Percentiles rank a stretch among this genome's conserved stretches.
Conservation (phyloP, 1,284 basidiomycete genomes). For the Sanguinoderma infundibulare region DNA sequence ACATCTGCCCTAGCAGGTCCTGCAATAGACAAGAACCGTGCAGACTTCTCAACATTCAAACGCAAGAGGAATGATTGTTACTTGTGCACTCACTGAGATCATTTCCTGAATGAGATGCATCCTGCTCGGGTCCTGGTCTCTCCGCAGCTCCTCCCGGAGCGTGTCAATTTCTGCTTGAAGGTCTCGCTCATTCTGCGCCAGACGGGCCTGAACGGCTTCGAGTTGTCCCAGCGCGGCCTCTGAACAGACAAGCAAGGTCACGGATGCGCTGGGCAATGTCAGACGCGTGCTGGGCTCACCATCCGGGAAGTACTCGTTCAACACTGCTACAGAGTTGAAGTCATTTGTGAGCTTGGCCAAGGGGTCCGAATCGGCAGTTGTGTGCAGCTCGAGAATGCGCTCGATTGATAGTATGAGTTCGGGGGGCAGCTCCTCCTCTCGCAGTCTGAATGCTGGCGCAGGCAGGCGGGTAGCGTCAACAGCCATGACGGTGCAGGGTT, state of each 20-base stretch:
- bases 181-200: constrained; percentile 62
- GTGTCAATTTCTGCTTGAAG: constrained; percentile 76
- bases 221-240: constrained; percentile 71
- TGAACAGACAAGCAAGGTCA: constrained; percentile 31
- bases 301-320: constrained; percentile 79
- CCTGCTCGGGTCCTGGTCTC: constrained; percentile 80
- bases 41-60: constrained; percentile 4
- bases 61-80: background rate
- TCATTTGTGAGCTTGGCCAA: constrained; percentile 61
- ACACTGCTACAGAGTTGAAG: constrained; percentile 60
- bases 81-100: constrained; percentile 72
- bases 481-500: constrained; percentile 5
- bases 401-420: constrained; percentile 73
- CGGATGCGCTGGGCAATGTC: constrained; percentile 4
- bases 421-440: constrained; percentile 57
- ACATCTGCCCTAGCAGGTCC: constrained; percentile 94
- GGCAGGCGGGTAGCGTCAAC: constrained; percentile 14
- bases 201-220: constrained; percentile 62
- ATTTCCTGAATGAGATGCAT: constrained; percentile 92
- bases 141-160: constrained; percentile 68
- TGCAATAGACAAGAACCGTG: constrained; percentile 35
- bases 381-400: constrained; percentile 61
- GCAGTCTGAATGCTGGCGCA: constrained; percentile 21
- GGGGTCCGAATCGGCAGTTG: constrained; percentile 50
- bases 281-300: constrained; percentile 49